Base-by-base conservation (phyloP, 306 rosid species). In the Hippophae tibetana region DNA sequence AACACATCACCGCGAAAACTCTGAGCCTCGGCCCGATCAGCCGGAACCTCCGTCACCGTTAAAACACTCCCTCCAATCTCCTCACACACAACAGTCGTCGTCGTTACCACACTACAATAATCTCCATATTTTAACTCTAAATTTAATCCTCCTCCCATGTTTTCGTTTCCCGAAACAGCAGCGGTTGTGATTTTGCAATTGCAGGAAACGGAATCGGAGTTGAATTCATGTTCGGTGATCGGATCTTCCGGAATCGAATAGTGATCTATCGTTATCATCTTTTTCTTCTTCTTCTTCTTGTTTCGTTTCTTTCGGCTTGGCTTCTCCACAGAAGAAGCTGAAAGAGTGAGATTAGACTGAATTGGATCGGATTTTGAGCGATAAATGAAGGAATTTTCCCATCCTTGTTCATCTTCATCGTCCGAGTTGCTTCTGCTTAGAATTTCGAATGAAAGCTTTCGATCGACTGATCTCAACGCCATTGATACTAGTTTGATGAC, bases 371-470 rank as follows among this genome's bases (percentile, higher is more conserved):
- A 75, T 41, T 54, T 63, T 1, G 82, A 57, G 51, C 65, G 76
- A 31, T 44, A 42, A 48, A 63, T 6, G 43, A 42, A 50, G 42
- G 73, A 31, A 31, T 31, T 31, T 31, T 31, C 38, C 38, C 38
- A 31, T 31, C 38, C 42, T 7, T 70, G 23, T 8, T 57, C 75
- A 12, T 75, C 81, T 9, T 73, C 81, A 7, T 79, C 86, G 42
- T 10, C 6, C 41, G 59, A 65, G 56, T 52, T n/a, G 63, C 43
- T 65, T 13, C 50, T 44, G 55, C 85, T 56, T 54, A 92, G 96
- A 73, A 88, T 70, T 58, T 82, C 83, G 80, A 85, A 92, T 26
- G 96, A 85, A 14, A 85, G 75, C 18, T 80, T 88, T 66, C 78
- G 69, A 41, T 72, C 75, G 47, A 60, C 67, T 63, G 83, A 75